Base-by-base conservation (phyloP, 208 protist genomes). In the Naegleria gruberi region DNA sequence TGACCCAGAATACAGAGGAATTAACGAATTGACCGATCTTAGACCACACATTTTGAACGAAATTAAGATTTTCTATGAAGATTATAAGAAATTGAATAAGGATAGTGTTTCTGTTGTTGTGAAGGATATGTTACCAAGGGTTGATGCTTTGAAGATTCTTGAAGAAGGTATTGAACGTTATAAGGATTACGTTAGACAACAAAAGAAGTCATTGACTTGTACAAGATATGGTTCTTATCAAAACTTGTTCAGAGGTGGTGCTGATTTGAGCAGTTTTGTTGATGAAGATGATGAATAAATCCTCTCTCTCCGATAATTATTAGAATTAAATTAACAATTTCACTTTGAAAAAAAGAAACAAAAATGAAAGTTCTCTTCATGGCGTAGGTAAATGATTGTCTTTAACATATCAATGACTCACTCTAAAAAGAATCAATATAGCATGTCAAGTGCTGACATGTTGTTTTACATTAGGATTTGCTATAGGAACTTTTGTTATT, bases 1-100 rank as follows among this genome's bases (percentile, higher is more conserved):
- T 23, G 90, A 91, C 37, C 90, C 90, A 19, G 45, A 74, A 19
- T 91, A 77, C 30, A 26, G 57, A 41, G 42, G 34, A 19, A 43
- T 77, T 73, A 85, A 26, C 10, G 77, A 91, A 46, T 43, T 91
- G 23, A 8, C 5, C 5, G 30, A 91, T 6, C 34, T 91, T 19
- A 45, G 45, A 91, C 26, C 42, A 26, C 65, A 91, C 47, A 45
- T 40, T n/a, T 41, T 91, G 6, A 42, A 57, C 26, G 90, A 91
- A 91, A 91, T 91, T 45, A 84, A 84, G 44, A 84, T 84, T 15
- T 89, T 89, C 19, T 89, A 46, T 82, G 73, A 82, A 47, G 86
- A 89, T 26, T 89, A 89, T 30, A 89, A 89, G 86, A 89, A 89
- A 82, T 45, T 89, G 17, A 41, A 89, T 26, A 89, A 89, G 40